Evolutionary conservation across 768 basidiomycete species (phyloP).

Genomic region (Asterophora parasitica): DNA sequence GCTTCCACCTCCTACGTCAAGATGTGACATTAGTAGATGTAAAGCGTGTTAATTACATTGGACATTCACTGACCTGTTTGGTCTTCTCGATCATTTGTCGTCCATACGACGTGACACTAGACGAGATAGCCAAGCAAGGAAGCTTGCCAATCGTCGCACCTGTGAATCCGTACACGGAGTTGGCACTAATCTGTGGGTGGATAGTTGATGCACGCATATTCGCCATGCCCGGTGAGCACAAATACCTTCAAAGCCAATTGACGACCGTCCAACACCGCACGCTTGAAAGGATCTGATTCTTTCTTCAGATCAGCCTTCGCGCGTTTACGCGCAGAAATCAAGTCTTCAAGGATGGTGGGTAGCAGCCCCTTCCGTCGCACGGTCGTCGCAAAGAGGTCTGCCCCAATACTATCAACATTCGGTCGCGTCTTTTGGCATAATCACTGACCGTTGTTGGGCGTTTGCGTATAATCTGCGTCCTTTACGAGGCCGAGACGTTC

Average conservation of each 20-base stretch:
- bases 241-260: slow-evolving; percentile 91
- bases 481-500: slow-evolving; percentile 74
- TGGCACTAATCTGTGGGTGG: slow-evolving; percentile 79
- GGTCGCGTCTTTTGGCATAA: neutral
- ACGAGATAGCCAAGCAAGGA: slow-evolving; percentile 93
- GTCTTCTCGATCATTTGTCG: slow-evolving; percentile 99
- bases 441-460: slow-evolving; percentile 84
- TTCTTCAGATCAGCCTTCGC: slow-evolving; percentile 96
- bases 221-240: no score
- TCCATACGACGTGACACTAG: slow-evolving; percentile 92
- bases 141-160: slow-evolving; percentile 97
- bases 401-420: neutral
- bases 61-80: slow-evolving; percentile 55
- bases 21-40: neutral
- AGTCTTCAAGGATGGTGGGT: slow-evolving; percentile 88
- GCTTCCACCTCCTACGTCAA: slow-evolving; percentile 74
- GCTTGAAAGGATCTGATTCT: slow-evolving; percentile 94
- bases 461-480: slow-evolving; percentile 88
- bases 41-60: neutral
- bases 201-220: no score
- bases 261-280: slow-evolving; percentile 94
- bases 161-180: slow-evolving; percentile 98
- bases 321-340: slow-evolving; percentile 88
- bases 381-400: slow-evolving; percentile 82
- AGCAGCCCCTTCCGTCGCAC: slow-evolving; percentile 80